phyloP scores from a whole-genome alignment of 257 asterid genomes.

The Rhazya stricta region DNA sequence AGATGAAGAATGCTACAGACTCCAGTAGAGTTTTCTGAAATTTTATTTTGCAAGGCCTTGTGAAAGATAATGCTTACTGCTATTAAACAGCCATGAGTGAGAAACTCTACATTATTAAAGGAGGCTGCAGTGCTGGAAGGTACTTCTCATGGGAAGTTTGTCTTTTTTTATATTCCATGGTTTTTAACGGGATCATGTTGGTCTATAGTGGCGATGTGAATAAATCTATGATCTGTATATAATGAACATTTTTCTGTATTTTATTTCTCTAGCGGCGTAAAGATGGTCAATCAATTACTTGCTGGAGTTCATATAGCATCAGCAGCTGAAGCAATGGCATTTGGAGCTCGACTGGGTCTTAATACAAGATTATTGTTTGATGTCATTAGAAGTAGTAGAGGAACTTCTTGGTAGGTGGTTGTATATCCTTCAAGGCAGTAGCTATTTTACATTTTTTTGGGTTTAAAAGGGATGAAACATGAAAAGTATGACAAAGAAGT shows the following conservation, averaged over 20 bases:
- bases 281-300: slow-evolving; percentile 97
- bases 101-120: slow-evolving; percentile 89
- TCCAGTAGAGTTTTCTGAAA: neutral
- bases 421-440: slow-evolving; percentile 6
- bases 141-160: slow-evolving; percentile 25
- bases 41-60: neutral
- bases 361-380: slow-evolving; percentile 74
- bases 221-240: neutral
- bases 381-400: slow-evolving; percentile 58
- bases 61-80: slow-evolving; percentile 10
- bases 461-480: neutral
- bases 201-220: neutral
- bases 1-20: slow-evolving; percentile 13
- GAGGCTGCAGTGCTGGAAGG: slow-evolving; percentile 99
- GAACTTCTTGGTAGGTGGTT: slow-evolving; percentile 81
- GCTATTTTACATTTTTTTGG: neutral
- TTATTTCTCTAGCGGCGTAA: slow-evolving; percentile 56
- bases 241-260: neutral
- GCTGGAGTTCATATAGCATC: slow-evolving; percentile 99
- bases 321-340: slow-evolving; percentile 96
- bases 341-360: slow-evolving; percentile 88
- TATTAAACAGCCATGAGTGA: slow-evolving; percentile 71
- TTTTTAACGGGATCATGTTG: slow-evolving; percentile 7
- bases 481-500: neutral
- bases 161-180: slow-evolving; percentile 8